Evolutionary conservation across 768 basidiomycete species (phyloP), one percentile per base, ranked within the genome.

Genomic region (Glaciozyma martinii): DNA sequence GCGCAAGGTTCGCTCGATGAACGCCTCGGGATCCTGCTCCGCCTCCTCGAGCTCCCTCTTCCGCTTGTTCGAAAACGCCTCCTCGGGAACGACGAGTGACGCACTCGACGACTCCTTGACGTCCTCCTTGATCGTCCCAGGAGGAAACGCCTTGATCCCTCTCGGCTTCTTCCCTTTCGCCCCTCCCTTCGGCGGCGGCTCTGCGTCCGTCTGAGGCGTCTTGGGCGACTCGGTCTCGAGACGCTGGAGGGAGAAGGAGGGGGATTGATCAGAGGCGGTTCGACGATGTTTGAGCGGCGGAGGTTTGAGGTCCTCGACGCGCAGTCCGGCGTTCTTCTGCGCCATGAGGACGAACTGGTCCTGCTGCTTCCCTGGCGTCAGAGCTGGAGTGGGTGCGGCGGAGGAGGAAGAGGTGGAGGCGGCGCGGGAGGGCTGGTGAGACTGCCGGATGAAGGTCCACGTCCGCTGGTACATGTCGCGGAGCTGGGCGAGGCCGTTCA

Each of bases 21-120:
- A 73, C 5, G 43, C 65, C 37, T 65, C 60, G 37, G 72, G 70
- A 46, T 73, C 70, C 15, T 56, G 40, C 15, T 66, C 56, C 10
- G 68, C 68, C 57, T 73, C 70, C 27, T 73, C 72, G 33, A 66
- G 60, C 40, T 73, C 70, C 10, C 70, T 56, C 58, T 73, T 71
- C n/a, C 70, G 55, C 62, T 71, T 73, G 27, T 61, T 54, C 27
- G 65, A 44, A 5, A 61, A 46, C 27, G 60, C 46, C 53, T 71
- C 65, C 25, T 62, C 47, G 21, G 29, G n/a, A 52, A 25, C 53
- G 55, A 6, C 55, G 59, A 30, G n/a, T 42, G 50, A 16, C 59
- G 60, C n/a, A 52, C 55, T 53, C 29, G 64, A 52, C 27, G 59
- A 54, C 29, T 62, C 61, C 52, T 58, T 59, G 33, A 46, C 27